These are phyloP conservation scores for Zangia roseola DNA, from an alignment of 768 basidiomycete species.

Conservation along the genomic window DNA sequence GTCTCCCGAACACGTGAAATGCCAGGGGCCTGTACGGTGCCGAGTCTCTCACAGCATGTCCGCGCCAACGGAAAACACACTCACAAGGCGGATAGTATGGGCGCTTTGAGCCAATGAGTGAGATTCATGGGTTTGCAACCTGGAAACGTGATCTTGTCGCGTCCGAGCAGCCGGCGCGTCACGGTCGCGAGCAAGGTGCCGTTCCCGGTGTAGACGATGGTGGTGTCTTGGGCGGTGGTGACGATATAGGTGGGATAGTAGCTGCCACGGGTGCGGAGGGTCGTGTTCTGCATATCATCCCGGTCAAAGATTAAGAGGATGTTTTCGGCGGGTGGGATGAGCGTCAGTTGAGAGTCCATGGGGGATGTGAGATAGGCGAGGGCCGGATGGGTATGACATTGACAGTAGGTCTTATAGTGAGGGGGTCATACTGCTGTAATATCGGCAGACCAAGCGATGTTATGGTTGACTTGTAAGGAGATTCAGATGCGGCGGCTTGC, in stretches of 20 bases:
- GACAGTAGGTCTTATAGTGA: no score
- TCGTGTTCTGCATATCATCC: slow-evolving; percentile 14
- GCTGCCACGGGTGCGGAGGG: background rate
- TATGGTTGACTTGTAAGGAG: no score
- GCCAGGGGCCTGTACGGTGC: slow-evolving; percentile 9
- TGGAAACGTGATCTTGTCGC: slow-evolving; percentile 15
- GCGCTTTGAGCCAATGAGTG: slow-evolving; percentile 12
- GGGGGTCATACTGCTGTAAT: no score
- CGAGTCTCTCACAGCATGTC: background rate
- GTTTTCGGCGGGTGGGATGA: slow-evolving; percentile 1
- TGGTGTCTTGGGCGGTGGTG: background rate
- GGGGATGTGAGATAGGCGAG: no score
- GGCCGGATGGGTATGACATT: no score
- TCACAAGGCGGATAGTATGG: slow-evolving; percentile 9
- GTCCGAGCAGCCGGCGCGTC: slow-evolving; percentile 8
- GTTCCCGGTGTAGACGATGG: slow-evolving; percentile 5
- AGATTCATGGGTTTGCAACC: slow-evolving; percentile 9
- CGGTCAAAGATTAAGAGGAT: slow-evolving; percentile 9
- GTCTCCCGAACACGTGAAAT: slow-evolving; percentile 6
- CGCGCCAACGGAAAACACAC: background rate
- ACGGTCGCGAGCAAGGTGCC: slow-evolving; percentile 9
- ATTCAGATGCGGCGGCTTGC: no score
- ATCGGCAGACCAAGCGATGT: no score
- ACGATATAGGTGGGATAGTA: slow-evolving; percentile 11
- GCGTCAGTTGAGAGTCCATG: slow-evolving; percentile 21